phyloP scores from a whole-genome alignment of 2,329 filamentous ascomycete species.

The Fusarium gaditjirri region DNA sequence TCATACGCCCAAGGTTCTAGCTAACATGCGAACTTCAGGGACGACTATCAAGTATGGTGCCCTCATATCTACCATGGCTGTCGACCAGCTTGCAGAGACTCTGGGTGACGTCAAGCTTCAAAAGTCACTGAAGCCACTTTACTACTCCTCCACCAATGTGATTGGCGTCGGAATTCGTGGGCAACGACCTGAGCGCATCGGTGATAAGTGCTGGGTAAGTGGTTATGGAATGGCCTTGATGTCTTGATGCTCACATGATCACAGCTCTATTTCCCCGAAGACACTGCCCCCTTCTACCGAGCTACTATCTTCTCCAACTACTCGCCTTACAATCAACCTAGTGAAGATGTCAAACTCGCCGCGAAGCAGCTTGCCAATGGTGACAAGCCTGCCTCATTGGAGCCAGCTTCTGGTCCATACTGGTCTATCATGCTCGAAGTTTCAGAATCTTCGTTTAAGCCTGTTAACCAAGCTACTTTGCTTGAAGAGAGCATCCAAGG shows the following conservation, averaged over 20 bases:
- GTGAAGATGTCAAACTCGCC: slow-evolving; percentile 81
- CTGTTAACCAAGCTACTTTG: slow-evolving; percentile 85
- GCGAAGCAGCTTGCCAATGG: slow-evolving; percentile 89
- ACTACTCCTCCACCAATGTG: slow-evolving; percentile 97
- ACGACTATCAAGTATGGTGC: not conserved
- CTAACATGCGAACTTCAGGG: not conserved
- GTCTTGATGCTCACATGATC: fast-evolving
- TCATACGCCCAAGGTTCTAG: fast-evolving
- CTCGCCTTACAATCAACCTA: slow-evolving; percentile 96
- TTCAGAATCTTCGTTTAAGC: slow-evolving; percentile 95
- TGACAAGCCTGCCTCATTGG: slow-evolving; percentile 76
- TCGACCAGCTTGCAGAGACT: slow-evolving; percentile 85
- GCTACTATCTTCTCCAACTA: slow-evolving; percentile 99
- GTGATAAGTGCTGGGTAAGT: slow-evolving; percentile 94
- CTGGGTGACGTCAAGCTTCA: slow-evolving; percentile 75
- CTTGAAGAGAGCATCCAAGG: slow-evolving; percentile 93
- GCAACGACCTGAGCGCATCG: slow-evolving; percentile 90
- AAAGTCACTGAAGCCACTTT: slow-evolving; percentile 90
- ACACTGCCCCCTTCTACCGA: slow-evolving; percentile 98
- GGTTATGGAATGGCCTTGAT: fast-evolving
- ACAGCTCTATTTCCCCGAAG: slow-evolving; percentile 92
- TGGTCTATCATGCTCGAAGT: slow-evolving; percentile 99
- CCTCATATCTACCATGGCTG: slow-evolving; percentile 93
- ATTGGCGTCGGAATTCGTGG: slow-evolving; percentile 96
- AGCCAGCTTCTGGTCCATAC: slow-evolving; percentile 84